Evolutionary conservation across 176 grass and related monocot genomes (phyloP).

Genomic region (sorghum (Sorghum bicolor)): DNA sequence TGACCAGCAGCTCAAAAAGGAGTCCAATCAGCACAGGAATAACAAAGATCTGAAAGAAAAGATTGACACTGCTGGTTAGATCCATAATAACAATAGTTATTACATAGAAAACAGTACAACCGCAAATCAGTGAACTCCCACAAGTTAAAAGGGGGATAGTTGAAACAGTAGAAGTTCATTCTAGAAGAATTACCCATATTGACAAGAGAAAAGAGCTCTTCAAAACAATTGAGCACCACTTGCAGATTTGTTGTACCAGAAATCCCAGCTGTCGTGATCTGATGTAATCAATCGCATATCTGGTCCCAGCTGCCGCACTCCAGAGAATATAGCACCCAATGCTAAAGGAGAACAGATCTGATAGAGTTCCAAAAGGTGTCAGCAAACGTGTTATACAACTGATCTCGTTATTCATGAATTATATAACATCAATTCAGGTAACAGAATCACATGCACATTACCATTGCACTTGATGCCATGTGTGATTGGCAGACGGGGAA

Average conservation of each 20-base stretch:
- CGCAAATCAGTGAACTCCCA: background rate
- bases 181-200: conserved; percentile 74
- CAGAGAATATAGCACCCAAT: conserved; percentile 95
- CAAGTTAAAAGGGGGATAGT: background rate
- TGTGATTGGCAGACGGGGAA: conserved; percentile 87
- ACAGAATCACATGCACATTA: conserved; percentile 47
- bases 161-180: conserved; percentile 13
- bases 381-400: background rate
- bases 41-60: conserved; percentile 66
- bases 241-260: conserved; percentile 77
- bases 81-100: background rate
- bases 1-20: conserved; percentile 88
- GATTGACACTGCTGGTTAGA: conserved; percentile 13
- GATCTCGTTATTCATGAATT: background rate
- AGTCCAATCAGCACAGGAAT: conserved; percentile 96
- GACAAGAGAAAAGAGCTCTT: conserved; percentile 80
- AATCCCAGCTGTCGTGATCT: conserved; percentile 52
- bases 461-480: conserved; percentile 98
- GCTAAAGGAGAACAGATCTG: conserved; percentile 96
- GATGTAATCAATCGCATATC: conserved; percentile 92
- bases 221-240: conserved; percentile 86
- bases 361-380: background rate
- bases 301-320: conserved; percentile 58
- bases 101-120: background rate
- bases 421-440: background rate